These are phyloP conservation scores for Geranium incanum DNA, from an alignment of 441 rosid genomes.

Conservation along the genomic window DNA sequence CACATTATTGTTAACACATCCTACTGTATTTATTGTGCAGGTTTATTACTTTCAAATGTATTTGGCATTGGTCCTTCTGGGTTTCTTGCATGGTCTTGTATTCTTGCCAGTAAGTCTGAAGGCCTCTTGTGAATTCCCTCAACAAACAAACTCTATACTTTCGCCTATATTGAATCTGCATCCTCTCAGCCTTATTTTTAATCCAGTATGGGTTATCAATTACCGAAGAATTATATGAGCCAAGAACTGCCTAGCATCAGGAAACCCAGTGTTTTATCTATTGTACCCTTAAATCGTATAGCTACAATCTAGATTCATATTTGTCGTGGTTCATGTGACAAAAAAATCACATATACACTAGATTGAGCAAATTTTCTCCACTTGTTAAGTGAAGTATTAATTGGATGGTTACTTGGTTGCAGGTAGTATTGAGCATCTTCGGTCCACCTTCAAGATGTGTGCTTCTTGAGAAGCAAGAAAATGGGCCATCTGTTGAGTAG, in stretches of 20 bases:
- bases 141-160: background rate
- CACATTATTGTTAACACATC: background rate
- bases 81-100: constrained; percentile 89
- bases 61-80: constrained; percentile 84
- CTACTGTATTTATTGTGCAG: constrained; percentile 29
- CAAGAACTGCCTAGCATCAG: background rate
- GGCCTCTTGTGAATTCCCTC: background rate
- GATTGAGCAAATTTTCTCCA: background rate
- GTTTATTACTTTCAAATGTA: constrained; percentile 98
- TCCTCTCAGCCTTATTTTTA: background rate
- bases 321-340: too few relatives aligned
- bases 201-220: background rate
- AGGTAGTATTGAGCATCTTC: constrained; percentile 86
- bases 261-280: background rate
- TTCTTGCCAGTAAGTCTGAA: constrained; percentile 71
- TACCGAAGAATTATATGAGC: background rate
- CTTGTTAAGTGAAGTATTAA: background rate
- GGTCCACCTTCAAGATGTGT: constrained; percentile 88
- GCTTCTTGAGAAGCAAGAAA: constrained; percentile 52
- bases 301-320: background rate
- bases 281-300: background rate
- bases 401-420: constrained; percentile 14
- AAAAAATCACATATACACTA: background rate
- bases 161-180: background rate
- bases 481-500: constrained; percentile 41